Evolutionary conservation across 306 rosid genomes (phyloP), one percentile per base, ranked within the genome.

Genomic region (Prunus fruticosa): DNA sequence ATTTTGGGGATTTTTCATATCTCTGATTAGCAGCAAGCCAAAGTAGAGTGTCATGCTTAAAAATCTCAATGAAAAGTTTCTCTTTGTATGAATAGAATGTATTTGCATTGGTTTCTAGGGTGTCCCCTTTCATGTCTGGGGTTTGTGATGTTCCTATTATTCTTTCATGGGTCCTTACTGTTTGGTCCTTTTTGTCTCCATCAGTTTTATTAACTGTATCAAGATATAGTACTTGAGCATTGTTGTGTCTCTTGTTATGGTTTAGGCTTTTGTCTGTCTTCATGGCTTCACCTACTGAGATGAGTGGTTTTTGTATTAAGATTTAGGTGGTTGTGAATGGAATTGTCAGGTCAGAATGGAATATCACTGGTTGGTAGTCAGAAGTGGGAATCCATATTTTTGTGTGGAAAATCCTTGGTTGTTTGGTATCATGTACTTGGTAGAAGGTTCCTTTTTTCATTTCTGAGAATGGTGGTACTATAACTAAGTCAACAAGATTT

Each of bases 161-260:
- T 77, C 7, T 61, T 12, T 60, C n/a, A 25, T 7, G 11, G 11
- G 38, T 12, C 38, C 38, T 61, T 25, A 61, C 18, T 0, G 65
- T 34, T 23, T 5, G 9, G 23, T 56, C 30, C 34, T 25, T 60
- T 60, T 61, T 25, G 65, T 61, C 38, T 61, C 65, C 65, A 27
- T 27, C 8, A 13, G 19, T 49, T 12, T 25, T 65, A 45, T 66
- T 76, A 2, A 41, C 82, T 18, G 15, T 58, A 41, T 9, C 22
- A 6, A 52, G 73, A 69, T 18, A 23, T 64, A 38, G 20, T 64
- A 68, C 71, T 69, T 74, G 63, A 69, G 70, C 56, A 41, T 52
- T 56, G 49, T 32, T 54, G 38, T 52, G 45, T 69, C 43, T 70
- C 68, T 28, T 19, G 67, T 38, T 80, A 38, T 76, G 78, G 50